These are phyloP conservation scores for Cyphellophora attinorum DNA, from an alignment of 2,329 filamentous ascomycete genomes.

Conservation along the genomic window DNA sequence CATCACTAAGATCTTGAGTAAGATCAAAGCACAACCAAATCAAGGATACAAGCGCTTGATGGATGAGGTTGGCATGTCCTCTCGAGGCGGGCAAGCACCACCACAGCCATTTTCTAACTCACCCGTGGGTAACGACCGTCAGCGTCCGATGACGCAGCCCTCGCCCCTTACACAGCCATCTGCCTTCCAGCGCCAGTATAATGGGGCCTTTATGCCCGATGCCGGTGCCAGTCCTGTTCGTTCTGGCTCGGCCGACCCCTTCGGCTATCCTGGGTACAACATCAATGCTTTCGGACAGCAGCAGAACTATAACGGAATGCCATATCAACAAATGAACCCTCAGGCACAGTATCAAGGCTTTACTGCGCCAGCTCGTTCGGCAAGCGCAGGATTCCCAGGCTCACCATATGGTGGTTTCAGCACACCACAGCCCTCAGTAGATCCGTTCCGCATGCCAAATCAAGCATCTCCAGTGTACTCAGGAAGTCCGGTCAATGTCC, in stretches of 20 bases:
- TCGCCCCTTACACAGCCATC: constrained; percentile 20
- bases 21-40: constrained; percentile 83
- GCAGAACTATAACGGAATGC: constrained; percentile 27
- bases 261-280: constrained; percentile 29
- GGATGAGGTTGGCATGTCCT: constrained; percentile 90
- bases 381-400: constrained; percentile 36
- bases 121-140: constrained; percentile 28
- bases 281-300: constrained; percentile 26
- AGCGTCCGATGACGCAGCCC: constrained; percentile 31
- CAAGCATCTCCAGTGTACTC: constrained; percentile 27
- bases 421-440: constrained; percentile 29
- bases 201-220: constrained; percentile 28
- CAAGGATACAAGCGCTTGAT: constrained; percentile 98
- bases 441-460: constrained; percentile 31
- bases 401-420: constrained; percentile 33
- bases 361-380: constrained; percentile 35
- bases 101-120: constrained; percentile 29
- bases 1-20: constrained; percentile 76
- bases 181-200: constrained; percentile 32
- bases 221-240: constrained; percentile 25
- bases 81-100: constrained; percentile 22
- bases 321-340: constrained; percentile 31
- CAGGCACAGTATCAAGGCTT: constrained; percentile 51
- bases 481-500: constrained; percentile 36
- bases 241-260: constrained; percentile 24